A percentile compares a stretch with the other conserved stretches of the same genome.
These are phyloP conservation scores for Dactylonectria macrodidyma DNA, from an alignment of 2,329 filamentous ascomycete species.

Conservation along the genomic window DNA sequence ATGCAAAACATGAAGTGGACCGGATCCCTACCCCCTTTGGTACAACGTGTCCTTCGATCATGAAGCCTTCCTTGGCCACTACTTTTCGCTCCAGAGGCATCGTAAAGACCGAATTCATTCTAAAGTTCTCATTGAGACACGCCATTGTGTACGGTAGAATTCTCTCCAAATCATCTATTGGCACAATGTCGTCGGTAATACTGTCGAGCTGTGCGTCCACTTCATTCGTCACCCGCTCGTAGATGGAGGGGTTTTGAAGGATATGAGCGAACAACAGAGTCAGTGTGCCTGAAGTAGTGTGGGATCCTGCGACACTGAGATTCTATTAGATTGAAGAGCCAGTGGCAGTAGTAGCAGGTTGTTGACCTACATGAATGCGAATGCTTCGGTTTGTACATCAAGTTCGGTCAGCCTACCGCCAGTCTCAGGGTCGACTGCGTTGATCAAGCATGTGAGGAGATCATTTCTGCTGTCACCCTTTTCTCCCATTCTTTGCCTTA, in stretches of 20 bases:
- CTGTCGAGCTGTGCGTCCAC: slow-evolving; percentile 1
- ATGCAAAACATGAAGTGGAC: neutral
- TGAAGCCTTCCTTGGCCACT: neutral
- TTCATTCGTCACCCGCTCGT: slow-evolving; percentile 5
- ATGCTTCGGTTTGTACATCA: slow-evolving; percentile 23
- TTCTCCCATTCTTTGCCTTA: neutral
- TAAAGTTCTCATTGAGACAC: slow-evolving; percentile 23
- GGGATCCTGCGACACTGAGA: slow-evolving; percentile 19
- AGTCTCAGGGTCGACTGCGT: slow-evolving; percentile 23
- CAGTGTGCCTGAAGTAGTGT: slow-evolving; percentile 21
- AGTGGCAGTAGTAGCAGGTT: neutral
- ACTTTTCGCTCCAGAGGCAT: slow-evolving; percentile 16
- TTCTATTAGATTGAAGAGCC: neutral
- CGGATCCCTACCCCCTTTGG: slow-evolving; percentile 9
- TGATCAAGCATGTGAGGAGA: slow-evolving; percentile 20
- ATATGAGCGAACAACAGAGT: slow-evolving; percentile 17
- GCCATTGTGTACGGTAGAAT: slow-evolving; percentile 17
- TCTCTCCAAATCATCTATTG: slow-evolving; percentile 7
- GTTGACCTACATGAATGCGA: slow-evolving; percentile 17
- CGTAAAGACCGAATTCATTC: slow-evolving; percentile 22
- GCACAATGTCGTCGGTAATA: neutral
- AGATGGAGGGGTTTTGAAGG: slow-evolving; percentile 5
- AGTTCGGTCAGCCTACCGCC: slow-evolving; percentile 10
- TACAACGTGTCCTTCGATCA: slow-evolving; percentile 10
- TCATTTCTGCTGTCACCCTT: slow-evolving; percentile 16